phyloP scores from a whole-genome alignment of 2,329 filamentous ascomycete genomes.

The Chrysosporium queenslandicum region DNA sequence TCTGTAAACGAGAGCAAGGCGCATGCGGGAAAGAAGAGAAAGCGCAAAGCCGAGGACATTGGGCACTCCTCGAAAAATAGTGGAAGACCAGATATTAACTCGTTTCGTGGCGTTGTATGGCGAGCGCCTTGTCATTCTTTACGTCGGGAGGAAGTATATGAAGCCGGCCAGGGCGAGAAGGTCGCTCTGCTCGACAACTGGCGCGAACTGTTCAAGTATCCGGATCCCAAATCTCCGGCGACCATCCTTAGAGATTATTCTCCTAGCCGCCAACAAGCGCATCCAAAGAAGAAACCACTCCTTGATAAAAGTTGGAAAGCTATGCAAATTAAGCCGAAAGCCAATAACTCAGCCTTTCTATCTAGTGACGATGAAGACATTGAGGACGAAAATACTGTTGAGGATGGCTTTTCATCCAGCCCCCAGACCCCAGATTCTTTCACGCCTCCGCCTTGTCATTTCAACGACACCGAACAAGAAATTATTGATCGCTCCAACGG shows the following conservation, averaged over 20 bases:
- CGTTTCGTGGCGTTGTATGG: constrained; percentile 36
- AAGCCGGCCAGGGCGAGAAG: constrained; percentile 33
- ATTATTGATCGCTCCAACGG: neutral
- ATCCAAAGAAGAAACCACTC: neutral
- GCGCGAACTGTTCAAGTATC: constrained; percentile 36
- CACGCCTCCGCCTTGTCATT: constrained; percentile 5
- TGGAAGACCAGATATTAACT: constrained; percentile 1
- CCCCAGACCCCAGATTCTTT: neutral
- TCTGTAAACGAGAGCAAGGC: neutral
- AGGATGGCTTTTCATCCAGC: neutral
- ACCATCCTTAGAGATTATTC: neutral
- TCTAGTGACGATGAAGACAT: neutral
- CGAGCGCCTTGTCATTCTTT: constrained; percentile 23
- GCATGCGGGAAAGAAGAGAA: neutral
- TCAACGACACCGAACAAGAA: neutral
- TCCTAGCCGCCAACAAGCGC: neutral
- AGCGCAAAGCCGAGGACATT: neutral
- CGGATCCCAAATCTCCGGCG: constrained; percentile 19
- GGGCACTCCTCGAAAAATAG: neutral
- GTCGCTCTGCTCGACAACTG: constrained; percentile 40
- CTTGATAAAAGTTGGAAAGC: neutral
- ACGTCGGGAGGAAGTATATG: constrained; percentile 25
- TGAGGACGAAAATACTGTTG: neutral
- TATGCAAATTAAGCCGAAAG: neutral
- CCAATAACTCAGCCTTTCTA: neutral